Percentiles rank a stretch among this genome's conserved stretches.
Conservation (phyloP, 331 rosid genomes). For the Quercus lobata region DNA sequence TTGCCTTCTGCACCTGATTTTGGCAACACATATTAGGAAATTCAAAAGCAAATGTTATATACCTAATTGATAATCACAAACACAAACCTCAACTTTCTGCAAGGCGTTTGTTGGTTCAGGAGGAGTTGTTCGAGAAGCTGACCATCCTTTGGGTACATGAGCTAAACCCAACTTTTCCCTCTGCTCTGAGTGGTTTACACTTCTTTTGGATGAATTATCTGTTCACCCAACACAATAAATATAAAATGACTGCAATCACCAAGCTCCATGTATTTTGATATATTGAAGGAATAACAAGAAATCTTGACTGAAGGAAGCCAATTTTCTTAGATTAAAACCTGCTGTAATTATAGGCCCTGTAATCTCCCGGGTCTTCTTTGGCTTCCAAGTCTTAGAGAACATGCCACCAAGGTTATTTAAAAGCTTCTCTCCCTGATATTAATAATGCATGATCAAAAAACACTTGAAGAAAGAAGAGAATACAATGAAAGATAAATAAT, state of each 20-base stretch:
- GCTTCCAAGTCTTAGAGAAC: constrained; percentile 85
- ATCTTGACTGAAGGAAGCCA: background rate
- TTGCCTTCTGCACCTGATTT: constrained; percentile 62
- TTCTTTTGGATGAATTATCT: constrained; percentile 48
- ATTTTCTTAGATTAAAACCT: constrained; percentile 40
- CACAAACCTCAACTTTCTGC: constrained; percentile 67
- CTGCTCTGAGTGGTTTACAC: constrained; percentile 31
- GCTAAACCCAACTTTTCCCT: constrained; percentile 66
- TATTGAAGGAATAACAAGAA: background rate
- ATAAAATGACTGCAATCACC: background rate
- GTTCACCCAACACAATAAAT: constrained; percentile 9
- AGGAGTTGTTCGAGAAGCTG: constrained; percentile 53
- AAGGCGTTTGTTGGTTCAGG: constrained; percentile 44
- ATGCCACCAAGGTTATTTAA: constrained; percentile 92
- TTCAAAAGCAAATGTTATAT: constrained; percentile 3
- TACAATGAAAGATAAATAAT: background rate
- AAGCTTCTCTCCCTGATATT: constrained; percentile 85
- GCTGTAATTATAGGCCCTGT: constrained; percentile 70
- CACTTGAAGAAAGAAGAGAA: background rate
- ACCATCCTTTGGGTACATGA: constrained; percentile 46
- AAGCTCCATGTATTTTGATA: background rate
- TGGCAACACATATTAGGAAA: background rate
- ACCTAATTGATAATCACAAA: background rate
- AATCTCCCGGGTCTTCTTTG: constrained; percentile 66
- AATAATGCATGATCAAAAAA: background rate